phyloP scores from a whole-genome alignment of 768 basidiomycete genomes.

The Pleurotus cornucopiae region DNA sequence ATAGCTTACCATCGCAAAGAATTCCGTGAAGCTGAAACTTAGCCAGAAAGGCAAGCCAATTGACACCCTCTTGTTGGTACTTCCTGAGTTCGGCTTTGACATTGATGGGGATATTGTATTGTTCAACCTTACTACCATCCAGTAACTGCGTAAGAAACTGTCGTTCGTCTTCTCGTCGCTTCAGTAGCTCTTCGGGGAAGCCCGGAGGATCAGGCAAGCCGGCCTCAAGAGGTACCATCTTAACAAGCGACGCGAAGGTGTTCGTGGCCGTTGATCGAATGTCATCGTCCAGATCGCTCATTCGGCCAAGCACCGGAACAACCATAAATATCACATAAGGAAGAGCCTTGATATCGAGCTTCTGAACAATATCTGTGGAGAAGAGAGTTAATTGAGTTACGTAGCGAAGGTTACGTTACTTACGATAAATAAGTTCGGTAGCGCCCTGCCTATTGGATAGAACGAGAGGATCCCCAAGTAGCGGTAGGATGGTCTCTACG shows the following conservation, averaged over 20 bases:
- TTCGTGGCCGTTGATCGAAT: constrained; percentile 94
- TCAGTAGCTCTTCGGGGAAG: constrained; percentile 84
- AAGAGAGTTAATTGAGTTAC: too few relatives aligned
- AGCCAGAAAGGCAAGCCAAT: constrained; percentile 96
- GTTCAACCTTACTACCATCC: constrained; percentile 92
- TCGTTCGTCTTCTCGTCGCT: constrained; percentile 81
- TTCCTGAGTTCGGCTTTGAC: constrained; percentile 95
- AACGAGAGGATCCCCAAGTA: constrained; percentile 73
- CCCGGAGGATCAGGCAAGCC: constrained; percentile 95
- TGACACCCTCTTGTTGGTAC: constrained; percentile 98
- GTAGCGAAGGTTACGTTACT: constrained; percentile 26
- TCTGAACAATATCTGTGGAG: constrained; percentile 78
- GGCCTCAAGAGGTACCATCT: constrained; percentile 98
- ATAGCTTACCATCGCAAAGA: constrained; percentile 83
- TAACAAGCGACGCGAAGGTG: constrained; percentile 93
- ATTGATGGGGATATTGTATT: constrained; percentile 77
- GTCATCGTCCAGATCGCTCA: constrained; percentile 93
- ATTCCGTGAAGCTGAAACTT: constrained; percentile 98
- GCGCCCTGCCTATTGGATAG: constrained; percentile 83
- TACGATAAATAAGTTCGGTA: constrained; percentile 87
- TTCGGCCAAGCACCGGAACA: constrained; percentile 92
- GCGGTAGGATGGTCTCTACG: constrained; percentile 79
- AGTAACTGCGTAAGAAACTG: constrained; percentile 91
- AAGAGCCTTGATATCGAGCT: constrained; percentile 88
- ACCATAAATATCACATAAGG: constrained; percentile 97